phyloP scores from a whole-genome alignment of 2,329 filamentous ascomycete species.

The Alternaria sp. region DNA sequence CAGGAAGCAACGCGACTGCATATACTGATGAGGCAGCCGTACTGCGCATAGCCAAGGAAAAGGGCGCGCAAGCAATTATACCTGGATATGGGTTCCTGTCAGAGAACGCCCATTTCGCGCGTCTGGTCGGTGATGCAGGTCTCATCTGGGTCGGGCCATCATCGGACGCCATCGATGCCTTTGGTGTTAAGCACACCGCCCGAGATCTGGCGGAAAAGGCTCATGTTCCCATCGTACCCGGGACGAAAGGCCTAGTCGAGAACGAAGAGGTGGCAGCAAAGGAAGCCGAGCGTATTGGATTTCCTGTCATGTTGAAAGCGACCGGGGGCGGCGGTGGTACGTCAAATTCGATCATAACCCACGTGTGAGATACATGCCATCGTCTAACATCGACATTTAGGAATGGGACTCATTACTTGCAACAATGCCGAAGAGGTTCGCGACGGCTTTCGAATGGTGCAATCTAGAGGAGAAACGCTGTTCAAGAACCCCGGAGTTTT shows the following conservation, averaged over 20 bases:
- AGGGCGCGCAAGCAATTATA: slow-evolving; percentile 64
- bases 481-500: slow-evolving; percentile 42
- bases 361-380: not conserved
- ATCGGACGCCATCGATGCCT: slow-evolving; percentile 59
- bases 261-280: slow-evolving; percentile 9
- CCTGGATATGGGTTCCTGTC: slow-evolving; percentile 73
- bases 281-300: slow-evolving; percentile 58
- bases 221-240: slow-evolving; percentile 62
- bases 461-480: slow-evolving; percentile 55
- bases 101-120: slow-evolving; percentile 68
- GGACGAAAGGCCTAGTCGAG: slow-evolving; percentile 59
- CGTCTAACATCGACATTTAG: not conserved
- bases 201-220: slow-evolving; percentile 60
- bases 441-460: slow-evolving; percentile 55
- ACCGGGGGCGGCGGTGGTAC: slow-evolving; percentile 64
- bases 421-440: slow-evolving; percentile 42
- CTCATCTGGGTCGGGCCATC: slow-evolving; percentile 67
- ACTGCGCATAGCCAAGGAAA: slow-evolving; percentile 59
- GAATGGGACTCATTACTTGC: slow-evolving; percentile 54
- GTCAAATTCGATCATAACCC: not conserved
- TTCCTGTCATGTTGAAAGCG: slow-evolving; percentile 65
- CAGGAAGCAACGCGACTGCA: slow-evolving; percentile 56
- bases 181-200: slow-evolving; percentile 66
- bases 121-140: slow-evolving; percentile 59
- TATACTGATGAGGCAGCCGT: slow-evolving; percentile 59